phyloP scores from a whole-genome alignment of 495 filamentous ascomycete species.

The Penicillium pulvis region DNA sequence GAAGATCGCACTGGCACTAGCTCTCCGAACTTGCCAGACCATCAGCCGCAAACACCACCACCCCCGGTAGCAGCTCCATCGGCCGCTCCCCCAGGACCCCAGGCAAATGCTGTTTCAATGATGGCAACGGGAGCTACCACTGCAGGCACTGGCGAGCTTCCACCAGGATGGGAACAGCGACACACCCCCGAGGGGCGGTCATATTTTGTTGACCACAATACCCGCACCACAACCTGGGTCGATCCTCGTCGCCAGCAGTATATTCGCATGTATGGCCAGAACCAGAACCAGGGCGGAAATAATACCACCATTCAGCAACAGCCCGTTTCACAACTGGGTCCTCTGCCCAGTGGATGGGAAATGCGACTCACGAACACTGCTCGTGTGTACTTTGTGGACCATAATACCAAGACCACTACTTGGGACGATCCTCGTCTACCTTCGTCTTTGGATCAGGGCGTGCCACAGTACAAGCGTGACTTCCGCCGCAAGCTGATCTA shows the following conservation, averaged over 20 bases:
- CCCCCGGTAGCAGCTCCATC: slow-evolving; percentile 36
- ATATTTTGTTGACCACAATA: slow-evolving; percentile 99
- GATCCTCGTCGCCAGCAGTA: slow-evolving; percentile 97
- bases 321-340: slow-evolving; percentile 96
- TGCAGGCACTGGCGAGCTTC: slow-evolving; percentile 91
- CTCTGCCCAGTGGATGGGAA: slow-evolving; percentile 96
- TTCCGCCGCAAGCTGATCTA: slow-evolving; percentile 98
- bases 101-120: slow-evolving; percentile 70
- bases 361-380: slow-evolving; percentile 99
- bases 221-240: slow-evolving; percentile 98
- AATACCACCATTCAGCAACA: slow-evolving; percentile 91
- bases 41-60: slow-evolving; percentile 54
- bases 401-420: slow-evolving; percentile 99
- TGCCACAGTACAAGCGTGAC: slow-evolving; percentile 98
- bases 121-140: slow-evolving; percentile 94
- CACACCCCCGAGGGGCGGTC: slow-evolving; percentile 91
- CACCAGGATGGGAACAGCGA: slow-evolving; percentile 93
- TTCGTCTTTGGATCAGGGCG: slow-evolving; percentile 95
- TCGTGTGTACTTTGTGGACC: slow-evolving; percentile 97
- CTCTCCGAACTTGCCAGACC: slow-evolving; percentile 77
- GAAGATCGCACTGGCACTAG: slow-evolving; percentile 94
- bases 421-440: slow-evolving; percentile 97
- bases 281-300: slow-evolving; percentile 60
- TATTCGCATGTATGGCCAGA: slow-evolving; percentile 87
- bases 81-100: slow-evolving; percentile 41